phyloP scores from a whole-genome alignment of 352 stramenopile genomes.

The Phytophthora aleatoria region DNA sequence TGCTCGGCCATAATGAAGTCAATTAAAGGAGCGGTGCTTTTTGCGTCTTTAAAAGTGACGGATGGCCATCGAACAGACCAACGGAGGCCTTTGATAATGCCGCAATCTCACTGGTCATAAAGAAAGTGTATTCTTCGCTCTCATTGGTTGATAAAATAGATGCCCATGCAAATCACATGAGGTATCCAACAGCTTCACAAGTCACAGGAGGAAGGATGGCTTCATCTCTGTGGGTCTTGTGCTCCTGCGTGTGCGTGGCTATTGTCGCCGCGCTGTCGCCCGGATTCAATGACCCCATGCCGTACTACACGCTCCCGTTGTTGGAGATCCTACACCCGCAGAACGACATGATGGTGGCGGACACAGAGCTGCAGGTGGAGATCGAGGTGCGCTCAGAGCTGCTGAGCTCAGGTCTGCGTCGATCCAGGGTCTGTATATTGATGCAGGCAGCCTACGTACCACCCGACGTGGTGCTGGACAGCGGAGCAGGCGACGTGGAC shows the following conservation, averaged over 20 bases:
- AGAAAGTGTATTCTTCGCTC: neutral
- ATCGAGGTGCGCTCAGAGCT: constrained; percentile 52
- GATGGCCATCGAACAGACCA: neutral
- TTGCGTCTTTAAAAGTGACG: constrained; percentile 21
- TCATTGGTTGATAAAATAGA: constrained; percentile 2
- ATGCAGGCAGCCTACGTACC: constrained; percentile 55
- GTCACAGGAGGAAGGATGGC: constrained; percentile 1
- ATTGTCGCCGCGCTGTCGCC: constrained; percentile 24
- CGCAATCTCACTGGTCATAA: constrained; percentile 3
- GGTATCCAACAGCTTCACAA: neutral
- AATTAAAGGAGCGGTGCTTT: too few species aligned
- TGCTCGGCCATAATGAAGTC: constrained; percentile 41
- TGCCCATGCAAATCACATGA: constrained; percentile 6
- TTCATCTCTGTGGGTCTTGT: constrained; percentile 1
- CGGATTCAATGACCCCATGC: constrained; percentile 38
- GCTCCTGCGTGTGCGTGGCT: constrained; percentile 1
- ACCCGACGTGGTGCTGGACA: constrained; percentile 43
- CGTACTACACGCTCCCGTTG: constrained; percentile 33
- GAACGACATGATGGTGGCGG: constrained; percentile 49
- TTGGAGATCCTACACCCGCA: constrained; percentile 68
- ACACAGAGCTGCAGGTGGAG: constrained; percentile 57
- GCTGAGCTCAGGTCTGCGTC: constrained; percentile 25
- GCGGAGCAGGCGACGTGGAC: constrained; percentile 30
- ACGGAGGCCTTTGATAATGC: neutral
- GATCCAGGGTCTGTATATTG: constrained; percentile 59